These are phyloP conservation scores for Penicillium cosmopolitanum DNA, from an alignment of 495 filamentous ascomycete species.

Conservation along the genomic window DNA sequence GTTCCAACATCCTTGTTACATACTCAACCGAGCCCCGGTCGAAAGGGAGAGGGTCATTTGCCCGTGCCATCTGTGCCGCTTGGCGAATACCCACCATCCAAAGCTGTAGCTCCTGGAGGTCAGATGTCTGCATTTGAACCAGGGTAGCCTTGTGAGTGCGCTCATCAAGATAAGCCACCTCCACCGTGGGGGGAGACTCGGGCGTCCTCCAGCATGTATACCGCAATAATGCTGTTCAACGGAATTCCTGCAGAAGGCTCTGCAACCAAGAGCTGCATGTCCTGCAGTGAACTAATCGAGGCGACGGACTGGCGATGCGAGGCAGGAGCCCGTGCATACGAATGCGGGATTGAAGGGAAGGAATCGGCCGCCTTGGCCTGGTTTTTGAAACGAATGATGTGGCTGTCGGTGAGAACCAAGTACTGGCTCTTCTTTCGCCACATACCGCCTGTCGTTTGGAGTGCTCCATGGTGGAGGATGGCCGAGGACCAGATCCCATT, in stretches of 20 bases:
- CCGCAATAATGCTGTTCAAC: slow-evolving; percentile 73
- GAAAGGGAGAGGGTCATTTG: slow-evolving; percentile 58
- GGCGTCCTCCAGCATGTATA: slow-evolving; percentile 78
- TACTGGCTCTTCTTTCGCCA: slow-evolving; percentile 88
- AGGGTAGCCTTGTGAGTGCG: slow-evolving; percentile 61
- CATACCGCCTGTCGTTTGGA: slow-evolving; percentile 79
- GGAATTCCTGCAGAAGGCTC: slow-evolving; percentile 61
- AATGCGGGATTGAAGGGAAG: slow-evolving; percentile 57
- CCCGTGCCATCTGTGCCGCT: slow-evolving; percentile 58
- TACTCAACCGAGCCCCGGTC: slow-evolving; percentile 64
- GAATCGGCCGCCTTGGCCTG: slow-evolving; percentile 69
- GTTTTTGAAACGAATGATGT: slow-evolving; percentile 81
- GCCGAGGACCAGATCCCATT: slow-evolving; percentile 45
- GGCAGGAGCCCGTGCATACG: slow-evolving; percentile 40
- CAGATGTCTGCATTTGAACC: slow-evolving; percentile 70
- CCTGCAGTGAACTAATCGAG: slow-evolving; percentile 64
- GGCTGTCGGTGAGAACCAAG: slow-evolving; percentile 84
- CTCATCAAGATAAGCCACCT: slow-evolving; percentile 78
- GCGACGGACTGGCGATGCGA: slow-evolving; percentile 57
- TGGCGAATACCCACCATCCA: slow-evolving; percentile 73
- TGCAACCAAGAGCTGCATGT: slow-evolving; percentile 56
- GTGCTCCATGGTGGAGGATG: slow-evolving; percentile 70
- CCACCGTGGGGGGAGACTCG: slow-evolving; percentile 79
- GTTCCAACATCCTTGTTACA: slow-evolving; percentile 67
- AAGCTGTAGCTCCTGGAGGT: slow-evolving; percentile 72